Evolutionary conservation across 148 eudicot genomes (phyloP).

Genomic region (Rhododendron kiyosumense): DNA sequence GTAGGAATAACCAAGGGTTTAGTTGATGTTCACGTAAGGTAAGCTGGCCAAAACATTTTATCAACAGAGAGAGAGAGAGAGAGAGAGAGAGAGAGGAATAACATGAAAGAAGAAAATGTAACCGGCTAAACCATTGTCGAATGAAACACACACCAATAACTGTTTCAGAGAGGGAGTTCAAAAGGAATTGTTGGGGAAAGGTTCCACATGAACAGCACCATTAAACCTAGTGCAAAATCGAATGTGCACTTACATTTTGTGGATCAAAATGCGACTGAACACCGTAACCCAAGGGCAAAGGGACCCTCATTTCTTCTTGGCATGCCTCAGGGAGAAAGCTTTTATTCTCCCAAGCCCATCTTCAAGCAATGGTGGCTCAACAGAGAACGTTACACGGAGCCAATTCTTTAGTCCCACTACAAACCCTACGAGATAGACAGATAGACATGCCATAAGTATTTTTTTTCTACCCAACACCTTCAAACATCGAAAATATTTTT

Average conservation of each 20-base stretch:
- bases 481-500: background rate
- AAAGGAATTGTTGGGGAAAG: background rate
- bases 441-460: background rate
- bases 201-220: background rate
- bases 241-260: background rate
- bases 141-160: background rate
- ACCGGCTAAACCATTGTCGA: background rate
- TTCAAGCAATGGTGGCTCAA: conserved; percentile 31
- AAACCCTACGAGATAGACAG: conserved; percentile 18
- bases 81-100: background rate
- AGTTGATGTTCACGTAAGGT: background rate
- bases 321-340: conserved; percentile 36
- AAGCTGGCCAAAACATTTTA: background rate
- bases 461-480: background rate
- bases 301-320: conserved; percentile 5
- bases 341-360: conserved; percentile 40
- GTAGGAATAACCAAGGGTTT: background rate
- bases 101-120: background rate
- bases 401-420: conserved; percentile 47
- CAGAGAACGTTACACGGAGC: conserved; percentile 41
- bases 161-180: background rate
- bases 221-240: background rate
- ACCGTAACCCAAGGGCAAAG: background rate
- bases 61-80: background rate
- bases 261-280: conserved; percentile 6